Base-by-base conservation (phyloP, 345 rosid species). In the Garcia nutans region DNA sequence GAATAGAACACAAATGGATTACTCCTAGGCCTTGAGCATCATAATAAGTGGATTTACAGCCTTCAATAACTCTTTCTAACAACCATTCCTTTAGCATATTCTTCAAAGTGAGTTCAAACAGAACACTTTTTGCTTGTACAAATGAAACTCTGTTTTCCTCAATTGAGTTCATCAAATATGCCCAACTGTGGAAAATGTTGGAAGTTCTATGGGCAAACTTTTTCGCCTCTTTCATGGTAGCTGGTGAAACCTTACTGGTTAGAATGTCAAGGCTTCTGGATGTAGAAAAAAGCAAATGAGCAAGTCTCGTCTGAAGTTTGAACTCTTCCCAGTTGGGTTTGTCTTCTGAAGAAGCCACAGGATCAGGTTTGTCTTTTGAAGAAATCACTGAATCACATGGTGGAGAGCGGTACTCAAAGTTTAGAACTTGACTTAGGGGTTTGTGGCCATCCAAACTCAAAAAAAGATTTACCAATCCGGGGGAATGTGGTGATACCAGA, bases 71-170 rank as follows among this genome's bases (percentile, higher is more conserved):
- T 84, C 91, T 93, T 87, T 96, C 99, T 85, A 87, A 68, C 45
- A 96, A 84, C 99, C 99, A 96, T 75, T 96, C 98, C 83, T 85
- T 88, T 33, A 96, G 68, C 79, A 84, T 85, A 83, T 81, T 93
- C 88, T 89, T 90, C 81, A 93, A 79, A 85, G 88, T 78, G 63
- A 90, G 88, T 83, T 90, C 97, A 49, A 91, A 85, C 57, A 92
- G 74, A 20, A 77, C 76, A 70, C 88, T 92, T 84, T 87, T 90
- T 10, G 97, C 99, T 83, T 86, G 90, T 49, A 80, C 69, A 76
- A 84, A 65, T 17, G 95, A 81, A 77, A 84, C 72, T 65, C 74
- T 80, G 33, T 81, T 79, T 55, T 82, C 89, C 68, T 90, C 93
- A 58, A 86, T 79, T 20, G 87, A 82, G 85, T 92, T 92, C 23